Conservation (phyloP, 164 flowering plant genomes). For the Cinnamomum micranthum region DNA sequence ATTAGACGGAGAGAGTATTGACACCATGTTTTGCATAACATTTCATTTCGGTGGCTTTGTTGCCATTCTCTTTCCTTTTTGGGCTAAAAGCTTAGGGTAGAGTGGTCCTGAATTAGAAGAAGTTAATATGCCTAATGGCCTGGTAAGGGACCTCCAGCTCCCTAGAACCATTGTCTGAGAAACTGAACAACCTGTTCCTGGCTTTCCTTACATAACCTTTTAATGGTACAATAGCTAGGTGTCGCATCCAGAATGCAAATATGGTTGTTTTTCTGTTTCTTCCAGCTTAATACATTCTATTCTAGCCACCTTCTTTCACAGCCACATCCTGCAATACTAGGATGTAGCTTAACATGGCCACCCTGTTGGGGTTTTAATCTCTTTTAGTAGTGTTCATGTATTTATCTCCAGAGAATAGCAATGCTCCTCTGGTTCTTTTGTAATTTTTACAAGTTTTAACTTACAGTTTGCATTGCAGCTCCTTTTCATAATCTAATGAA, state of each 20-base stretch:
- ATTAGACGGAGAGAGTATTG: conserved; percentile 19
- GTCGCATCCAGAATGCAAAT: not conserved
- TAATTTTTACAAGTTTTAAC: too few relatives aligned
- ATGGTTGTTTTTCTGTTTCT: too few relatives aligned
- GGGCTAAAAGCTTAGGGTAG: conserved; percentile 5
- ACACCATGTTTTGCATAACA: conserved; percentile 14
- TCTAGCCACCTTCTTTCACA: too few relatives aligned
- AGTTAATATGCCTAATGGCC: conserved; percentile 17
- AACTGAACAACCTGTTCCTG: conserved; percentile 1
- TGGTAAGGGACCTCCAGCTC: conserved; percentile 31
- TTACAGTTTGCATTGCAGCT: too few relatives aligned
- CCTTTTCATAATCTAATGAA: not conserved
- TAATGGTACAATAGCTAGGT: not conserved
- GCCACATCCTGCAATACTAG: too few relatives aligned
- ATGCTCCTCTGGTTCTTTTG: too few relatives aligned
- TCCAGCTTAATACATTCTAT: too few relatives aligned
- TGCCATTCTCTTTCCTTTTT: conserved; percentile 8
- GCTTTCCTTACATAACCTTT: not conserved
- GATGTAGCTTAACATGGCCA: too few relatives aligned
- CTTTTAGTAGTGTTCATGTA: too few relatives aligned
- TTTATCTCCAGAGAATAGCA: too few relatives aligned
- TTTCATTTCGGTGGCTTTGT: conserved; percentile 14
- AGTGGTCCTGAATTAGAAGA: conserved; percentile 13
- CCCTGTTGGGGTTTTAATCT: too few relatives aligned
- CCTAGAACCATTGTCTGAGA: conserved; percentile 10